Conservation (phyloP, 331 rosid genomes). For the Rosa hybrid region DNA sequence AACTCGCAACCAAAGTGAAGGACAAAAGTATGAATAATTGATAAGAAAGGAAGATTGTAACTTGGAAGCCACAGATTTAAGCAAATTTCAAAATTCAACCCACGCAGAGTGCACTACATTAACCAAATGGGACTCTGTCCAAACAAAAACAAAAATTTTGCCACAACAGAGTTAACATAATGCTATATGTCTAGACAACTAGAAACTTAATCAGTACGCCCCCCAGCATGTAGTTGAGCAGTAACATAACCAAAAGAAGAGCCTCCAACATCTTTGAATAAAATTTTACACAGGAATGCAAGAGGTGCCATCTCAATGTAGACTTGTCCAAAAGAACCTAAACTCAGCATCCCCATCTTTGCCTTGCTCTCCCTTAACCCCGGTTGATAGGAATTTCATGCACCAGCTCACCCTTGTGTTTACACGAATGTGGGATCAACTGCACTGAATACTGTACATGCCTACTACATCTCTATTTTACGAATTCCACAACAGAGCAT, state of each 20-base stretch:
- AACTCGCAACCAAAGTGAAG: background rate
- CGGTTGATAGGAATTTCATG: background rate
- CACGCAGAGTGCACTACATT: background rate
- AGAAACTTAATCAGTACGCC: background rate
- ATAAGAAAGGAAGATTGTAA: background rate
- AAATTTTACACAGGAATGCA: conserved; percentile 47
- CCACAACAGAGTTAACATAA: background rate
- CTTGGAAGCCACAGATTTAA: background rate
- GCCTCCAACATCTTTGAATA: conserved; percentile 38
- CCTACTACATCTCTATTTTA: conserved; percentile 33
- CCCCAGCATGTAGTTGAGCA: background rate
- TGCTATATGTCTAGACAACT: background rate
- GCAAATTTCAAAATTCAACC: background rate
- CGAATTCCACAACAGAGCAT: conserved; percentile 45
- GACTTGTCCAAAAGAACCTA: background rate
- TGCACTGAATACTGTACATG: conserved; percentile 67
- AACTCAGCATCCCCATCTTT: background rate
- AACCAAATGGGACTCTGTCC: background rate
- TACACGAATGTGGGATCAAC: conserved; percentile 47
- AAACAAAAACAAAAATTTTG: background rate
- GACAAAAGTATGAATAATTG: background rate
- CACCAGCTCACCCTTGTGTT: conserved; percentile 4
- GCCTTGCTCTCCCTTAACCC: background rate
- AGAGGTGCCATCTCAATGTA: conserved; percentile 22
- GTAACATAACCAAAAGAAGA: conserved; percentile 26